These are phyloP conservation scores for Setomelanomma holmii DNA, from an alignment of 2,329 filamentous ascomycete species.

Conservation along the genomic window DNA sequence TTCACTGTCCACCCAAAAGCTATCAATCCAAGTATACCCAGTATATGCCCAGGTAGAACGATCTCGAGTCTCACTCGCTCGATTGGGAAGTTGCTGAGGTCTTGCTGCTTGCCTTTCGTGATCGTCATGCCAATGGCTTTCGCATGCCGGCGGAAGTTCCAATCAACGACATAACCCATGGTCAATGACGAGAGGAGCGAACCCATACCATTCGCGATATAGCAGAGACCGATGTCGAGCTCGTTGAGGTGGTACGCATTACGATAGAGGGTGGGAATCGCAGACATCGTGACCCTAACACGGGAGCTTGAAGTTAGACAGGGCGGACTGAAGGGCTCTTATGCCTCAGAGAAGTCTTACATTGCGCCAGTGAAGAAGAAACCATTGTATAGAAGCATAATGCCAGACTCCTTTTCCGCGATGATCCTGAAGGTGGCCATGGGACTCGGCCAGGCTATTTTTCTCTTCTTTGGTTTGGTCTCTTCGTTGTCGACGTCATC, in stretches of 20 bases:
- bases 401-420: conserved; percentile 39
- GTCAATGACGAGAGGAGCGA: conserved; percentile 35
- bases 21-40: conserved; percentile 42
- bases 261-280: conserved; percentile 36
- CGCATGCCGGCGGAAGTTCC: conserved; percentile 75
- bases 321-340: too few species aligned
- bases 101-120: conserved; percentile 63
- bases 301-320: too few species aligned
- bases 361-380: conserved; percentile 45
- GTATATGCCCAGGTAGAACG: conserved; percentile 46
- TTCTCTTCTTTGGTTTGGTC: conserved; percentile 17
- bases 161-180: conserved; percentile 62
- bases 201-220: conserved; percentile 38
- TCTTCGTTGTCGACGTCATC: not conserved
- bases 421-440: conserved; percentile 37
- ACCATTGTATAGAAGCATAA: conserved; percentile 41
- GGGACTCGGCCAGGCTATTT: conserved; percentile 35
- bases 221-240: conserved; percentile 39
- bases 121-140: conserved; percentile 66
- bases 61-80: conserved; percentile 54
- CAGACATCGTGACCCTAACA: conserved; percentile 31
- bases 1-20: conserved; percentile 54
- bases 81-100: conserved; percentile 61
- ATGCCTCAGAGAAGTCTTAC: too few species aligned
- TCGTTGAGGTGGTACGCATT: conserved; percentile 39